These are phyloP conservation scores for Pelargonium exstipulatum DNA, from an alignment of 441 rosid species.

Conservation along the genomic window DNA sequence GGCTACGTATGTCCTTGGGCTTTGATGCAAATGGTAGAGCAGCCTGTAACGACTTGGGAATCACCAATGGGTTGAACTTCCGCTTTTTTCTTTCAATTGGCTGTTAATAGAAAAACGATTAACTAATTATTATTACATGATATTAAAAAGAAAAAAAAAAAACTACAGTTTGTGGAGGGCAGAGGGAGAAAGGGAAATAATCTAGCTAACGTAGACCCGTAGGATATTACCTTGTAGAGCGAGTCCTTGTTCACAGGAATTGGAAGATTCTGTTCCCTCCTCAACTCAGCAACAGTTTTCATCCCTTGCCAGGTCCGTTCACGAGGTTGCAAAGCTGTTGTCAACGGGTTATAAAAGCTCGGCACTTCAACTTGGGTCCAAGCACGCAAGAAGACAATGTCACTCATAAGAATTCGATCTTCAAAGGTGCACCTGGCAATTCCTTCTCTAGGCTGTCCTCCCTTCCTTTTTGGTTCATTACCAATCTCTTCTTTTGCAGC, in stretches of 20 bases:
- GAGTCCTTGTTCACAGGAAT: conserved; percentile 83
- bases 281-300: conserved; percentile 80
- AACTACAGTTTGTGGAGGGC: not conserved
- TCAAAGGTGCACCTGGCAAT: conserved; percentile 93
- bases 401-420: conserved; percentile 84
- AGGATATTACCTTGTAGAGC: conserved; percentile 58
- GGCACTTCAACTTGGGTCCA: conserved; percentile 85
- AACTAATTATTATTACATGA: conserved; percentile 12
- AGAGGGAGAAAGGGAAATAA: not conserved
- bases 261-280: conserved; percentile 60
- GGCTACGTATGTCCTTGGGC: conserved; percentile 54
- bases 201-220: not conserved
- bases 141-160: not conserved
- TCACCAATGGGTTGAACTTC: conserved; percentile 70
- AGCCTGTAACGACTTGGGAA: conserved; percentile 61
- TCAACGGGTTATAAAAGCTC: conserved; percentile 67
- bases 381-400: conserved; percentile 72
- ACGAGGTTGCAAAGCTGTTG: conserved; percentile 83
- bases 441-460: conserved; percentile 63
- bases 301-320: conserved; percentile 75
- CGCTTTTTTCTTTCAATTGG: conserved; percentile 62
- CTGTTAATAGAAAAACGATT: conserved; percentile 29
- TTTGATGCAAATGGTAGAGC: conserved; percentile 70
- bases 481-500: conserved; percentile 78
- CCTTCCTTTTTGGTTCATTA: conserved; percentile 54